phyloP scores from a whole-genome alignment of 345 rosid species.

The Brassica juncea region DNA sequence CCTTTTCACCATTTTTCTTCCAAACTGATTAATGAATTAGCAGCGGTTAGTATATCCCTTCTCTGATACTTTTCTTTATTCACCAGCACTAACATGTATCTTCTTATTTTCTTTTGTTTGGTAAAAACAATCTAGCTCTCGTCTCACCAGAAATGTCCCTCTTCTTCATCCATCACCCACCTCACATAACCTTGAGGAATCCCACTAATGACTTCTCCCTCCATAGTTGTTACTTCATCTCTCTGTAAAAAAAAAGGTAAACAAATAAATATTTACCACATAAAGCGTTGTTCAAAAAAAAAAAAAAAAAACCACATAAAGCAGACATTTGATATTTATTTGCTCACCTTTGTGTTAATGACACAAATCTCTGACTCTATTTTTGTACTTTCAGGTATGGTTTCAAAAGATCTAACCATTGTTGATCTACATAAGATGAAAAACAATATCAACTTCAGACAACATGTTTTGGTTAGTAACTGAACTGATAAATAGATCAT shows the following conservation, averaged over 20 bases:
- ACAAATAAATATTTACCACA: not conserved
- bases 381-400: constrained; percentile 46
- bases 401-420: constrained; percentile 56
- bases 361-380: constrained; percentile 46
- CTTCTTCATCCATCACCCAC: constrained; percentile 82
- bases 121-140: not conserved
- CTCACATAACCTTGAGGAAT: constrained; percentile 51
- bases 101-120: not conserved
- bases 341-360: constrained; percentile 50
- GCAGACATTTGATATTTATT: not conserved
- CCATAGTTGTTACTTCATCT: constrained; percentile 37
- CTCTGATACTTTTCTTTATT: constrained; percentile 18
- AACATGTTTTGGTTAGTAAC: not conserved
- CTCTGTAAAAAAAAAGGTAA: constrained; percentile 42
- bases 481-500: not conserved
- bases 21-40: constrained; percentile 15
- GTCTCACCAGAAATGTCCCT: constrained; percentile 39
- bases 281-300: too few relatives aligned
- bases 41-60: constrained; percentile 15
- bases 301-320: too few relatives aligned
- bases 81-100: constrained; percentile 19
- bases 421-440: constrained; percentile 52
- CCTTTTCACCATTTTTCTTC: not conserved
- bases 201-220: constrained; percentile 30
- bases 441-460: not conserved